Conservation (phyloP, 257 asterid species). For the Ligustrum vulgare region DNA sequence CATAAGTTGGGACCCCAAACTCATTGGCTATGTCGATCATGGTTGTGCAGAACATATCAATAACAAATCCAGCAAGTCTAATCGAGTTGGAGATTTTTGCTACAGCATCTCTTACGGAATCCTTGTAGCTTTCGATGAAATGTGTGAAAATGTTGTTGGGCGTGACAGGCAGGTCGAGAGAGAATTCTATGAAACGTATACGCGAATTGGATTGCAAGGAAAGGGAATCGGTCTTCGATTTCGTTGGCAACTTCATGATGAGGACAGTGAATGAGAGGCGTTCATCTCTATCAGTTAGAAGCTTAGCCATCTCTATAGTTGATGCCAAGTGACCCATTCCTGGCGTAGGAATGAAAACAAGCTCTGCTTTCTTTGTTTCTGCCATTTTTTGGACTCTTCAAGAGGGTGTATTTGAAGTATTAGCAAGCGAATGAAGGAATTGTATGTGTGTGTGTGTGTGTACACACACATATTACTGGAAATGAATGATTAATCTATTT, state of each 20-base stretch:
- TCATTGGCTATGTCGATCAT: conserved; percentile 60
- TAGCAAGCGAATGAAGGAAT: too few species aligned
- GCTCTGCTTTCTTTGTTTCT: conserved; percentile 31
- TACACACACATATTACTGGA: too few species aligned
- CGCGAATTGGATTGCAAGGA: conserved; percentile 16
- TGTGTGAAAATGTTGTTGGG: neutral
- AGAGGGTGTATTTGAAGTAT: too few species aligned
- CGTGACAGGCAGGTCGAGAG: conserved; percentile 4
- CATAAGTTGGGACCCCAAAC: conserved; percentile 38
- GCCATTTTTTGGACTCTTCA: neutral
- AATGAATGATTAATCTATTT: too few species aligned
- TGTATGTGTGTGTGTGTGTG: too few species aligned
- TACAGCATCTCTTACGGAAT: conserved; percentile 29
- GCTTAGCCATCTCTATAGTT: conserved; percentile 55
- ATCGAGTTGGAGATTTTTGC: conserved; percentile 7
- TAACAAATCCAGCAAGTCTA: conserved; percentile 31
- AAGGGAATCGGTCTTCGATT: conserved; percentile 25
- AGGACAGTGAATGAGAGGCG: conserved; percentile 47
- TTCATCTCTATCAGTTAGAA: conserved; percentile 39
- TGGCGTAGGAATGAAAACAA: conserved; percentile 60
- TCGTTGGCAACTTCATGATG: conserved; percentile 34
- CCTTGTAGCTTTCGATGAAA: conserved; percentile 26
- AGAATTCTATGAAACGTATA: conserved; percentile 24
- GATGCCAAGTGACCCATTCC: conserved; percentile 59
- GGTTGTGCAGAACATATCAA: conserved; percentile 39